Base-by-base conservation (phyloP, 2,329 filamentous ascomycete genomes). In the Fusarium cyanostomum region DNA sequence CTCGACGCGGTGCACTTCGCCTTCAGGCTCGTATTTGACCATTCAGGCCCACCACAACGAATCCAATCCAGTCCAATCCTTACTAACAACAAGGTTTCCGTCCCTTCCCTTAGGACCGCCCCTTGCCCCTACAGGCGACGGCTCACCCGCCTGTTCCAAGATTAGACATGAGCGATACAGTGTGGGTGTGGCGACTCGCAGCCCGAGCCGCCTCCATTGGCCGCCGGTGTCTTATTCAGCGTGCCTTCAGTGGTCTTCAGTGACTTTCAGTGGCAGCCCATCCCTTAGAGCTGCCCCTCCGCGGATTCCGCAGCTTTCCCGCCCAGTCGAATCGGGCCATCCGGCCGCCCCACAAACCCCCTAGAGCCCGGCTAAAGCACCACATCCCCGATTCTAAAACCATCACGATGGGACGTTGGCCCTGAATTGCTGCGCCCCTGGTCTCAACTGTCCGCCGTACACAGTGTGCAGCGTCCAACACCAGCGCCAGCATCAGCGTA, bases 361-460 rank as follows among this genome's bases (percentile, higher is more conserved):
- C 51, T 61, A 59, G 33, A 56, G 53, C 44, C 51, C 56, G 44
- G 57, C 56, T 56, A 41, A 52, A 61, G 65, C 58, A 55, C 67
- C 59, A 55, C 53, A 27, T 52, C 39, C 56, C 44, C 52, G 45
- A 49, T 56, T 56, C 67, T 67, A 68, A 68, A 63, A 64, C 39
- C 51, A 53, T 59, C 42, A 34, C 28, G 50, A 66, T 62, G 68
- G 63, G 62, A 56, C 67, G 65, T 66, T 71, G 58, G 62, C 59
- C 67, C 60, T 70, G 57, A 55, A 59, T 49, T 58, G 15, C 31
- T 68, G 64, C 64, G 35, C 21, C 6, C 6, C 5, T 41, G 8
- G 6, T 0, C 1, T 2, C 1, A 26, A 4, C 12, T 10, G 49
- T 10, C 15, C 15, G 31, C 68, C 62, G 70, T 59, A 71, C 55